Base-by-base conservation (phyloP, 2,329 filamentous ascomycete genomes). In the Hypocreales sp. region DNA sequence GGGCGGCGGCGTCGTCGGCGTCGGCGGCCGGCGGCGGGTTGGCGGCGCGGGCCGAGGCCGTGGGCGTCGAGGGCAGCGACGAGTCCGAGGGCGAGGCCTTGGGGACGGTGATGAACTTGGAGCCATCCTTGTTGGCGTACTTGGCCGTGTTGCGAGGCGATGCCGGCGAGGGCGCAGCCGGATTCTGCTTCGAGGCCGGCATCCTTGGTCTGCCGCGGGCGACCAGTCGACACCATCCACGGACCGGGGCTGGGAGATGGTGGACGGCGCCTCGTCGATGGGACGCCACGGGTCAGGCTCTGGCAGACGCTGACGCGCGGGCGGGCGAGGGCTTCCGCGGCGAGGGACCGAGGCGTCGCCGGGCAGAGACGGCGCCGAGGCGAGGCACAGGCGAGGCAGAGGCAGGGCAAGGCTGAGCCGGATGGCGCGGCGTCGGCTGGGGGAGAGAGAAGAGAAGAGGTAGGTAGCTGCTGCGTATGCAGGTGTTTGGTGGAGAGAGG, bases 71-170 rank as follows among this genome's bases (percentile, higher is more conserved):
- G 29, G 64, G 60, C 37, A 65, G 61, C 24, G 66, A 61, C 12
- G 64, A 60, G 31, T 70, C 64, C 36, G 61, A 62, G 27, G 54
- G 53, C 20, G 54, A 55, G 28, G 53, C 52, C 48, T 75, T 74
- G 17, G 71, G 69, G 10, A 75, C 63, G 23, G 67, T 74, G 45
- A 76, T 75, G 49, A 72, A 72, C 55, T 77, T 77, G 34, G 71
- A 74, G 32, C 72, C 72, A 56, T 78, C 71, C 48, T 75, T 75
- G 44, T 74, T 76, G 34, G 63, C 70, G 45, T 75, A 74, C 42
- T 72, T 75, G 16, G 71, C 61, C 12, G 64, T 69, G 26, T 55
- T 54, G 33, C 56, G 58, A 28, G 68, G 61, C 33, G 67, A 68
- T 37, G 60, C 48, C 41, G 67, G 60, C 36, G 56, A 47, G 43